A percentile compares a stretch with the other conserved stretches of the same genome.
Evolutionary conservation across 345 rosid species (phyloP).

Genomic region (Erodium maritimum): DNA sequence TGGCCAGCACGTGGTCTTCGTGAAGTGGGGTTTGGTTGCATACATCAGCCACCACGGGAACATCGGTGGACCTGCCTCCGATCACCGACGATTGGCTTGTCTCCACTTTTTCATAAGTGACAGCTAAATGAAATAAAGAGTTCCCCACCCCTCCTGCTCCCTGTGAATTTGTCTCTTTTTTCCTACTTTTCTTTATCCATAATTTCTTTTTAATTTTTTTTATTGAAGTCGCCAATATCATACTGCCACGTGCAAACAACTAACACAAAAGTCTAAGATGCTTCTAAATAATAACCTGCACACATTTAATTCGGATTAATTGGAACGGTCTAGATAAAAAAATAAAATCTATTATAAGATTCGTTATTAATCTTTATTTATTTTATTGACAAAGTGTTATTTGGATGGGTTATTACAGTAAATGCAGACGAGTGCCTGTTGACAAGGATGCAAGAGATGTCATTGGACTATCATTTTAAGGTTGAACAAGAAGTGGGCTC

Average conservation of each 20-base stretch:
- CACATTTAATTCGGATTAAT: too few species aligned
- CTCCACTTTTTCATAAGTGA: not conserved
- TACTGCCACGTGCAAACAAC: not conserved
- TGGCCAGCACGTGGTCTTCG: not conserved
- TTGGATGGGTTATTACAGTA: constrained; percentile 30
- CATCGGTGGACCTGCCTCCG: not conserved
- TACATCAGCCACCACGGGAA: not conserved
- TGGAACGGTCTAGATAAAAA: too few species aligned
- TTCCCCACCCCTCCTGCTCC: not conserved
- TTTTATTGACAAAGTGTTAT: not conserved
- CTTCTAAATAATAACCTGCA: too few species aligned
- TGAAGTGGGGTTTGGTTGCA: not conserved
- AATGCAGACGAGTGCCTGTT: constrained; percentile 82
- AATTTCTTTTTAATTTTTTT: too few species aligned
- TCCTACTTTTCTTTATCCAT: too few species aligned
- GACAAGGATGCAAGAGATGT: constrained; percentile 99
- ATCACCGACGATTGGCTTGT: not conserved
- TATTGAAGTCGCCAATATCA: not conserved
- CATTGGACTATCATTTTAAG: constrained; percentile 90
- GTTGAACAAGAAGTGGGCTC: constrained; percentile 99
- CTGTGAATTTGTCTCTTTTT: too few species aligned
- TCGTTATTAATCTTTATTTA: too few species aligned
- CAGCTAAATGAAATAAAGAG: not conserved
- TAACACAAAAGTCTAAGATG: too few species aligned
- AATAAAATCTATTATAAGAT: too few species aligned